A percentile compares a stretch with the other conserved stretches of the same genome.
These are phyloP conservation scores for Edaphochlamys debaryana DNA, from an alignment of 139 green algal genomes.

Conservation along the genomic window DNA sequence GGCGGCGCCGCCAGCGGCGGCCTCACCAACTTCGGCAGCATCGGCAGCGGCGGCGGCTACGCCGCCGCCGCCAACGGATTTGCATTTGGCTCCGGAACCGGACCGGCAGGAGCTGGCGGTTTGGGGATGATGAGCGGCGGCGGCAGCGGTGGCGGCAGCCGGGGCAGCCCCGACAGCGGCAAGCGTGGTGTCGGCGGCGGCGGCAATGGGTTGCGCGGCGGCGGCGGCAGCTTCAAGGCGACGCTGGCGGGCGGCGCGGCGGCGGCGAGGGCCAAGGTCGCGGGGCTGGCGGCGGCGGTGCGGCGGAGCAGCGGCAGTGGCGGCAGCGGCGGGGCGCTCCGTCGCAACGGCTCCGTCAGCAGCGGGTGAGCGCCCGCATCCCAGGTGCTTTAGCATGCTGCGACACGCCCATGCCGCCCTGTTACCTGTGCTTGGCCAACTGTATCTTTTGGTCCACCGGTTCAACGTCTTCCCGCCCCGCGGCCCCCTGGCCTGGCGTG, in stretches of 20 bases:
- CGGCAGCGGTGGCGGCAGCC: background rate
- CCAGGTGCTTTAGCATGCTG: too few relatives aligned
- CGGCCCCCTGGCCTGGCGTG: too few relatives aligned
- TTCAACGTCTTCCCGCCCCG: too few relatives aligned
- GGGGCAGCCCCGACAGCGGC: background rate
- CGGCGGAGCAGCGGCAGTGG: background rate
- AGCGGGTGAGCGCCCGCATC: too few relatives aligned
- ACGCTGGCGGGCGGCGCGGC: background rate
- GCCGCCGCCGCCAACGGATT: too few relatives aligned
- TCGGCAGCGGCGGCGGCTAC: background rate
- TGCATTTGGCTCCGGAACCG: too few relatives aligned
- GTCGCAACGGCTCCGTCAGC: too few relatives aligned
- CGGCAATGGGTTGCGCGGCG: background rate
- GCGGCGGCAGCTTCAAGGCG: background rate
- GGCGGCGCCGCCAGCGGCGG: too few relatives aligned
- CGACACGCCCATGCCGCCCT: too few relatives aligned
- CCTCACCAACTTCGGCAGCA: background rate
- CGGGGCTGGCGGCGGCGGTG: background rate
- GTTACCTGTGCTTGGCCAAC: too few relatives aligned
- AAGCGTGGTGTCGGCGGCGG: background rate
- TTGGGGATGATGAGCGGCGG: background rate
- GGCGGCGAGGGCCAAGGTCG: background rate
- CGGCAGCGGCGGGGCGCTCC: too few relatives aligned
- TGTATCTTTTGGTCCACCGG: too few relatives aligned
- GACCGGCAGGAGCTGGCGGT: background rate